phyloP scores from a whole-genome alignment of 2,329 filamentous ascomycete species.

The Aspergillus sp. region DNA sequence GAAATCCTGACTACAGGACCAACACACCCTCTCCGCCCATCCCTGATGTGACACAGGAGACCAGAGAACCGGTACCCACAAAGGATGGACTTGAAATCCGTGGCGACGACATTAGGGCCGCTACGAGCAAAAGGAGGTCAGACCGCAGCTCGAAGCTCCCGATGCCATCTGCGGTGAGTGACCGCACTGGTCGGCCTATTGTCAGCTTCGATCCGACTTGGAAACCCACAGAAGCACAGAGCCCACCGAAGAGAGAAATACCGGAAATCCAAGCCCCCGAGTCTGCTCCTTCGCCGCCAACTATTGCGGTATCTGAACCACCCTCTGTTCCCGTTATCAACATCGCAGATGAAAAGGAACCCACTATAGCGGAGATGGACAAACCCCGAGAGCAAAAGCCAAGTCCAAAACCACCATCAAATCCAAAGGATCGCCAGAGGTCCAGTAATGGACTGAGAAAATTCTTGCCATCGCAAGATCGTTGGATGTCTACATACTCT shows the following conservation, averaged over 20 bases:
- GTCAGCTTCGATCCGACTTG: conserved; percentile 92
- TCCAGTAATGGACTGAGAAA: conserved; percentile 30
- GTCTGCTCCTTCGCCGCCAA: conserved; percentile 48
- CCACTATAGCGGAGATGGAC: conserved; percentile 38
- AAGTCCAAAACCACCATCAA: conserved; percentile 17
- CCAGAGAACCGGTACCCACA: conserved; percentile 53
- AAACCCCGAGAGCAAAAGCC: conserved; percentile 15
- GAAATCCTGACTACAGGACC: conserved; percentile 74
- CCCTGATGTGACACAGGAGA: conserved; percentile 21
- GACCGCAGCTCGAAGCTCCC: conserved; percentile 83
- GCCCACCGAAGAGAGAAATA: conserved; percentile 22
- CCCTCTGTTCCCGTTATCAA: conserved; percentile 50
- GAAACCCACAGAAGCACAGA: conserved; percentile 56
- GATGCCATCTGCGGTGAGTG: conserved; percentile 85
- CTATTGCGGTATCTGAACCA: conserved; percentile 38
- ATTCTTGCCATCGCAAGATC: conserved; percentile 38
- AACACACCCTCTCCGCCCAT: conserved; percentile 53
- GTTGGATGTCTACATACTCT: conserved; percentile 40
- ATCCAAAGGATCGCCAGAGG: conserved; percentile 14
- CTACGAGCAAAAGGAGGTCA: conserved; percentile 91
- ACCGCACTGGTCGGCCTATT: conserved; percentile 86
- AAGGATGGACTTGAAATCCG: conserved; percentile 83
- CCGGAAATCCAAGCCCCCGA: conserved; percentile 33
- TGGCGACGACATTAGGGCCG: conserved; percentile 81
- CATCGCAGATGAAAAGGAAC: conserved; percentile 46